phyloP scores from a whole-genome alignment of 2,329 filamentous ascomycete species.

The Fusarium humuli region DNA sequence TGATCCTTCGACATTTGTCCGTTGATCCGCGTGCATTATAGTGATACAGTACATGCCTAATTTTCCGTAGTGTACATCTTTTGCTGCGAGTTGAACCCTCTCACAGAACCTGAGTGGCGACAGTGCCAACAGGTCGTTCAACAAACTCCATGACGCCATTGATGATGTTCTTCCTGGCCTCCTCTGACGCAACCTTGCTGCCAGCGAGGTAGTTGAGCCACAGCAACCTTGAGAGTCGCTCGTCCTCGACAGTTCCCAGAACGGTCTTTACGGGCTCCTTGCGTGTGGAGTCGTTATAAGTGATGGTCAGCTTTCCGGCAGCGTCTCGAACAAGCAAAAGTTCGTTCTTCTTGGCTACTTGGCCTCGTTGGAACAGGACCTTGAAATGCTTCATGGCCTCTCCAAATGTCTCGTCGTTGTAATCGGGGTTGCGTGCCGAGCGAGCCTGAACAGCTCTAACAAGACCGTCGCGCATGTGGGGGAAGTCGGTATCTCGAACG shows the following conservation, averaged over 20 bases:
- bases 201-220: slow-evolving; percentile 94
- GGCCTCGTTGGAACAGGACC: slow-evolving; percentile 81
- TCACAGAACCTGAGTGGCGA: slow-evolving; percentile 79
- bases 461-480: slow-evolving; percentile 90
- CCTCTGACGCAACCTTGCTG: slow-evolving; percentile 86
- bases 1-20: slow-evolving; percentile 20
- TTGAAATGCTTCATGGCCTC: slow-evolving; percentile 82
- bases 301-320: slow-evolving; percentile 73
- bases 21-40: slow-evolving; percentile 31
- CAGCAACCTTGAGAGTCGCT: slow-evolving; percentile 81
- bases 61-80: slow-evolving; percentile 39
- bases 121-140: slow-evolving; percentile 86
- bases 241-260: slow-evolving; percentile 80
- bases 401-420: slow-evolving; percentile 81
- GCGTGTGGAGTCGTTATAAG: slow-evolving; percentile 73
- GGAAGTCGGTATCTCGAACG: slow-evolving; percentile 93
- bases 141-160: slow-evolving; percentile 90
- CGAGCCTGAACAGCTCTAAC: slow-evolving; percentile 85
- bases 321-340: slow-evolving; percentile 77
- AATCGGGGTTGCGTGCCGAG: slow-evolving; percentile 66
- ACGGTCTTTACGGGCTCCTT: slow-evolving; percentile 59
- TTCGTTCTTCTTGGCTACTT: slow-evolving; percentile 83
- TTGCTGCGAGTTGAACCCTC: background rate
- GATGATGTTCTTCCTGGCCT: slow-evolving; percentile 82
- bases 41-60: slow-evolving; percentile 45